phyloP scores from a whole-genome alignment of 345 rosid genomes.

The Acer campestre region DNA sequence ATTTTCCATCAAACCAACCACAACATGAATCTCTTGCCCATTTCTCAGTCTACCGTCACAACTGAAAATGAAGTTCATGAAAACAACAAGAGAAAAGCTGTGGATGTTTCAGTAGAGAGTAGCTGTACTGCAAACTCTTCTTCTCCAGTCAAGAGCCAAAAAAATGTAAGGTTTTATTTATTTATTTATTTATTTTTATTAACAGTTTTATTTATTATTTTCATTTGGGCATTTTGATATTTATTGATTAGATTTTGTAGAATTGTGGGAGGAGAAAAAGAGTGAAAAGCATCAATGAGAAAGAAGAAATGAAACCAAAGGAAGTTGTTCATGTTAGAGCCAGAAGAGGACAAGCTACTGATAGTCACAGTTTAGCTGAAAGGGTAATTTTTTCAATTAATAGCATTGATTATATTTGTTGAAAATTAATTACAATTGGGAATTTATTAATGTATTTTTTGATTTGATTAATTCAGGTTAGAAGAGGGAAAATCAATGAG shows the following conservation, averaged over 20 bases:
- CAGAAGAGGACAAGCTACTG: conserved; percentile 93
- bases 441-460: not conserved
- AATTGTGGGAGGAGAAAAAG: conserved; percentile 51
- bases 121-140: conserved; percentile 35
- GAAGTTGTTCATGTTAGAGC: conserved; percentile 95
- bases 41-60: conserved; percentile 22
- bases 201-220: not conserved
- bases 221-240: not conserved
- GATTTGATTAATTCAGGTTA: conserved; percentile 41
- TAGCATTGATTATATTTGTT: not conserved
- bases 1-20: conserved; percentile 35
- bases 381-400: conserved; percentile 47
- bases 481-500: conserved; percentile 84
- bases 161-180: conserved; percentile 30
- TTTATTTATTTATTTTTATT: too few relatives aligned
- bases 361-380: conserved; percentile 93
- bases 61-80: conserved; percentile 40
- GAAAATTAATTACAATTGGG: not conserved
- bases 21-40: conserved; percentile 14
- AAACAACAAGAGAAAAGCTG: conserved; percentile 42
- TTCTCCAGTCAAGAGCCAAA: conserved; percentile 33
- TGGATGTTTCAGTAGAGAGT: conserved; percentile 39
- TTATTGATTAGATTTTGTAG: conserved; percentile 25
- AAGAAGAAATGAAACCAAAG: conserved; percentile 47
- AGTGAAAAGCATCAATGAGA: conserved; percentile 37